A percentile compares a stretch with the other conserved stretches of the same genome.
phyloP scores from a whole-genome alignment of 1,284 basidiomycete genomes.

The Erythrobasidium hasegawianum region DNA sequence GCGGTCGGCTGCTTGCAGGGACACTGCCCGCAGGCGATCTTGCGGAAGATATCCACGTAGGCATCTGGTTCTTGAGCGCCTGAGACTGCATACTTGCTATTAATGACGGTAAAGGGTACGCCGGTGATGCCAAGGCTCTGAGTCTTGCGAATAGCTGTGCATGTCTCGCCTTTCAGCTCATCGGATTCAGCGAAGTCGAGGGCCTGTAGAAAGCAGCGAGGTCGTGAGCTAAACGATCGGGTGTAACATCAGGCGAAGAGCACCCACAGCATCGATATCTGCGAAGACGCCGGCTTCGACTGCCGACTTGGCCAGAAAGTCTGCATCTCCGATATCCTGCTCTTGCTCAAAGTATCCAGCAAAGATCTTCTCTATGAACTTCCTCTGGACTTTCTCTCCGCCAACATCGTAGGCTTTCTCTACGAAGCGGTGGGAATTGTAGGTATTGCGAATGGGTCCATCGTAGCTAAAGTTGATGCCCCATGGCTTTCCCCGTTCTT shows the following conservation, averaged over 20 bases:
- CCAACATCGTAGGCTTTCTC: conserved; percentile 66
- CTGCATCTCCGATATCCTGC: conserved; percentile 60
- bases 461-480: conserved; percentile 62
- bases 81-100: conserved; percentile 55
- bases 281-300: conserved; percentile 60
- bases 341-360: conserved; percentile 64
- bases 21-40: conserved; percentile 45
- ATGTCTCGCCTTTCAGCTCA: conserved; percentile 64
- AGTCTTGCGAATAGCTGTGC: conserved; percentile 63
- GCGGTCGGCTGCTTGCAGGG: conserved; percentile 20
- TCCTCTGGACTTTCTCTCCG: conserved; percentile 61
- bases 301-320: conserved; percentile 61
- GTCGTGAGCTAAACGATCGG: too few species aligned
- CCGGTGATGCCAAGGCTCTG: conserved; percentile 68
- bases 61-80: conserved; percentile 53
- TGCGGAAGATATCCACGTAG: conserved; percentile 52
- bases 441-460: conserved; percentile 65
- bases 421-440: conserved; percentile 65
- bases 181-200: conserved; percentile 62
- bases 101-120: conserved; percentile 73
- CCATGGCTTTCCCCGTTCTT: conserved; percentile 58
- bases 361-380: conserved; percentile 61
- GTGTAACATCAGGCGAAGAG: too few species aligned
- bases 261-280: conserved; percentile 57
- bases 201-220: conserved; percentile 47